Conservation (phyloP, 805 yeast genomes). For the Zygosaccharomyces gambellarensis region DNA sequence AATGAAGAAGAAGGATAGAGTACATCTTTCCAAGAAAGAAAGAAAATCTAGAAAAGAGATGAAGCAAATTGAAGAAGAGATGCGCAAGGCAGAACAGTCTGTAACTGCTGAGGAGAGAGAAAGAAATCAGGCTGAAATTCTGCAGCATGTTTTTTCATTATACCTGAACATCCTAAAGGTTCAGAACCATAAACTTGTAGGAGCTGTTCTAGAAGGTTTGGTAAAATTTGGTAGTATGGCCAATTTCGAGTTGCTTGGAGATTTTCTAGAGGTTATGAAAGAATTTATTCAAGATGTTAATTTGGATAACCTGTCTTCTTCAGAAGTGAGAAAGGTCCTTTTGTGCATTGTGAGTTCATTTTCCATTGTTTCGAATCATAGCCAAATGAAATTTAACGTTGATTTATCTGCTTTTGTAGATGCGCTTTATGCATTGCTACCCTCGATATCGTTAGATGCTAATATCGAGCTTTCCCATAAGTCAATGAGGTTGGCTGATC, state of each 20-base stretch:
- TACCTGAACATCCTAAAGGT: constrained; percentile 74
- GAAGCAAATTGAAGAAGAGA: constrained; percentile 82
- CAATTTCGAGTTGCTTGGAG: constrained; percentile 88
- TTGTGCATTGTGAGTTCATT: constrained; percentile 88
- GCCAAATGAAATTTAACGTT: constrained; percentile 64
- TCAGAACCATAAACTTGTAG: constrained; percentile 62
- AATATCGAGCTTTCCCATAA: constrained; percentile 84
- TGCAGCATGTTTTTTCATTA: constrained; percentile 64
- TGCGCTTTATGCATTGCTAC: constrained; percentile 63
- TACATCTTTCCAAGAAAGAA: constrained; percentile 86
- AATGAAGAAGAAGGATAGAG: constrained; percentile 78
- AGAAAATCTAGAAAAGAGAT: constrained; percentile 82
- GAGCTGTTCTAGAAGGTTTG: constrained; percentile 85
- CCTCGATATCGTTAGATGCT: constrained; percentile 67
- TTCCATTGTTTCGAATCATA: constrained; percentile 72
- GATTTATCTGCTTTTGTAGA: constrained; percentile 80
- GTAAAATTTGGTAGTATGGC: constrained; percentile 89
- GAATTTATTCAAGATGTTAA: constrained; percentile 62
- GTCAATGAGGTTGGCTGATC: constrained; percentile 75
- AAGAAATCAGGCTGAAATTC: constrained; percentile 73
- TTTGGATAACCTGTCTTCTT: constrained; percentile 42
- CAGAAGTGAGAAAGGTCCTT: constrained; percentile 64
- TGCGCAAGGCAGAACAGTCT: constrained; percentile 80
- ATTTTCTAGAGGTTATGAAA: constrained; percentile 80
- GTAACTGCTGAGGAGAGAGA: constrained; percentile 86